phyloP scores from a whole-genome alignment of 1,139 yeast species.

The Taphrina populina region DNA sequence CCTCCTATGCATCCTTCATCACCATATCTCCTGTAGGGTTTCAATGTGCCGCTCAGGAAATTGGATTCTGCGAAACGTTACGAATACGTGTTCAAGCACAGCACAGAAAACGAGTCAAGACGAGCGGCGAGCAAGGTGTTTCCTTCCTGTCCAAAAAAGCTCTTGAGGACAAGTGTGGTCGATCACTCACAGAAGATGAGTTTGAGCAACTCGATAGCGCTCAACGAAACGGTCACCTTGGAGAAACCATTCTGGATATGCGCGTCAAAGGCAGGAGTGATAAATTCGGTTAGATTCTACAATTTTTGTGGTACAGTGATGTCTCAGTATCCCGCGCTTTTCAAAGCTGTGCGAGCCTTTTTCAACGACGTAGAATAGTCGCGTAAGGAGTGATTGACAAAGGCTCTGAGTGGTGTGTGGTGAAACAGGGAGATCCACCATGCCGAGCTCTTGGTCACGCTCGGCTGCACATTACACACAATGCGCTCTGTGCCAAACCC shows the following conservation, averaged over 20 bases:
- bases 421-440: constrained; percentile 4
- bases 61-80: constrained; percentile 31
- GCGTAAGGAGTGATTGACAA: constrained; percentile 6
- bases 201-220: constrained; percentile 30
- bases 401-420: not conserved
- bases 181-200: constrained; percentile 33
- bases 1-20: constrained; percentile 22
- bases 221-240: constrained; percentile 29
- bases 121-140: not conserved
- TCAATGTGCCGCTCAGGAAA: constrained; percentile 26
- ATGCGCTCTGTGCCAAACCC: not conserved
- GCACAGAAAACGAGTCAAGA: constrained; percentile 9
- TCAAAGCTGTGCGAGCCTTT: not conserved
- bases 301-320: too few relatives aligned
- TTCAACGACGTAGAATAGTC: not conserved
- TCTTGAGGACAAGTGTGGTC: constrained; percentile 35
- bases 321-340: not conserved
- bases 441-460: not conserved
- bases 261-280: constrained; percentile 34
- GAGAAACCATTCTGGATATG: constrained; percentile 37
- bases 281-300: constrained; percentile 33
- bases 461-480: not conserved
- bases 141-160: constrained; percentile 18
- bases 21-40: constrained; percentile 12
- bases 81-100: constrained; percentile 22